These are phyloP conservation scores for Fusarium sp. DNA, from an alignment of 2,329 filamentous ascomycete genomes.

Conservation along the genomic window DNA sequence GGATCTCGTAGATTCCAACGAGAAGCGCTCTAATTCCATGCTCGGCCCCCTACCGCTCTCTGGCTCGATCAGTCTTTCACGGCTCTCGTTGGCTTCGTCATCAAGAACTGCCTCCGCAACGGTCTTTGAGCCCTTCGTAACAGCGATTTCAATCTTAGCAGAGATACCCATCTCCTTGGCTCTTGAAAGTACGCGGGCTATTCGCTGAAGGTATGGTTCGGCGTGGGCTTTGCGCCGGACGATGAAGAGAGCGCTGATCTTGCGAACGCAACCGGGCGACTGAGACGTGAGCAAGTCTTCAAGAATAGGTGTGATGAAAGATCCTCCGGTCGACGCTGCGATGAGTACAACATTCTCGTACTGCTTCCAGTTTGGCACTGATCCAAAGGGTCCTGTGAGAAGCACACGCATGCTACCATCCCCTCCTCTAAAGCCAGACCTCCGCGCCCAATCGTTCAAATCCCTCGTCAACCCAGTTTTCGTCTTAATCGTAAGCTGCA, in stretches of 20 bases:
- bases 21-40: conserved; percentile 46
- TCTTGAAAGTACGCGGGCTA: conserved; percentile 29
- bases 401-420: conserved; percentile 37
- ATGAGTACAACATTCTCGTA: conserved; percentile 45
- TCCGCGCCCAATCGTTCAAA: conserved; percentile 46
- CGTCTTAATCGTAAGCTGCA: conserved; percentile 45
- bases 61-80: conserved; percentile 41
- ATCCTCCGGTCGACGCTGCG: conserved; percentile 45
- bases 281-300: conserved; percentile 40
- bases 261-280: conserved; percentile 41
- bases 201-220: conserved; percentile 37
- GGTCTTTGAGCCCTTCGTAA: conserved; percentile 28
- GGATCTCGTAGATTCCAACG: conserved; percentile 39
- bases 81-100: conserved; percentile 38
- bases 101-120: conserved; percentile 10
- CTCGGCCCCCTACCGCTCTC: conserved; percentile 27
- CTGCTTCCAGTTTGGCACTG: conserved; percentile 45
- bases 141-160: conserved; percentile 41
- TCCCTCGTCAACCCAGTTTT: conserved; percentile 43
- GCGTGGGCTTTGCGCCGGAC: conserved; percentile 40
- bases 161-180: conserved; percentile 47
- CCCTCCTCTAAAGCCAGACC: conserved; percentile 21
- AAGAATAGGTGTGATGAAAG: conserved; percentile 44
- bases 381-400: conserved; percentile 45
- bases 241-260: conserved; percentile 43